These are phyloP conservation scores for Diutina sp. DNA, from an alignment of 1,139 yeast species.

Conservation along the genomic window DNA sequence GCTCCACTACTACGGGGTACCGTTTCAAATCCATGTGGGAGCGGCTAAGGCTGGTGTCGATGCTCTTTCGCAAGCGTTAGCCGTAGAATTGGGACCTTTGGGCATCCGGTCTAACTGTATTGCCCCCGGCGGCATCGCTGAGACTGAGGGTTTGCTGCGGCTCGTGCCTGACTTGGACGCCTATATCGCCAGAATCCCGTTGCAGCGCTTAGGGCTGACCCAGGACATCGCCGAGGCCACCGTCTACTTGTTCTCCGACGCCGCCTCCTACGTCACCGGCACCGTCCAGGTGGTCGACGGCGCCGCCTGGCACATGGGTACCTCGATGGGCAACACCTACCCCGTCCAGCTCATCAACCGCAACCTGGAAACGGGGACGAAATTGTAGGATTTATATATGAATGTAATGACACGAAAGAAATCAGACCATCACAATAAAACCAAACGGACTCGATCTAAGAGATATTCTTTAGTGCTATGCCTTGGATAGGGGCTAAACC, in stretches of 20 bases:
- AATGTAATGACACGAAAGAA: not conserved
- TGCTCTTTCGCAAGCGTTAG: constrained; percentile 67
- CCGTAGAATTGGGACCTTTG: constrained; percentile 80
- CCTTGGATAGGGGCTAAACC: no score
- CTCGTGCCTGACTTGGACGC: constrained; percentile 27
- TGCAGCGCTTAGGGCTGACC: constrained; percentile 66
- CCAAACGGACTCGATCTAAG: not conserved
- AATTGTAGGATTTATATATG: constrained; percentile 4
- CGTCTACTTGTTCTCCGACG: constrained; percentile 70
- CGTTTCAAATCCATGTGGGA: constrained; percentile 76
- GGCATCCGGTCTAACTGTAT: constrained; percentile 73
- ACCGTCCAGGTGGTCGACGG: constrained; percentile 80
- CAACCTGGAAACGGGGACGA: constrained; percentile 10
- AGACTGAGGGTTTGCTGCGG: constrained; percentile 70
- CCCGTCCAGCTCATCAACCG: constrained; percentile 19
- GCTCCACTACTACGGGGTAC: constrained; percentile 75
- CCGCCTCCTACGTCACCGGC: constrained; percentile 71
- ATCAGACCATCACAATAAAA: not conserved
- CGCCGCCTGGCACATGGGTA: constrained; percentile 74
- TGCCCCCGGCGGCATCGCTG: constrained; percentile 80
- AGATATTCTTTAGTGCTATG: not conserved
- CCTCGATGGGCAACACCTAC: constrained; percentile 20
- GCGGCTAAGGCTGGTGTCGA: constrained; percentile 95
- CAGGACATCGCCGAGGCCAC: constrained; percentile 85
- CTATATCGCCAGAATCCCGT: constrained; percentile 41